Conservation (phyloP, 352 stramenopile species). For the Phytophthora lateralis region DNA sequence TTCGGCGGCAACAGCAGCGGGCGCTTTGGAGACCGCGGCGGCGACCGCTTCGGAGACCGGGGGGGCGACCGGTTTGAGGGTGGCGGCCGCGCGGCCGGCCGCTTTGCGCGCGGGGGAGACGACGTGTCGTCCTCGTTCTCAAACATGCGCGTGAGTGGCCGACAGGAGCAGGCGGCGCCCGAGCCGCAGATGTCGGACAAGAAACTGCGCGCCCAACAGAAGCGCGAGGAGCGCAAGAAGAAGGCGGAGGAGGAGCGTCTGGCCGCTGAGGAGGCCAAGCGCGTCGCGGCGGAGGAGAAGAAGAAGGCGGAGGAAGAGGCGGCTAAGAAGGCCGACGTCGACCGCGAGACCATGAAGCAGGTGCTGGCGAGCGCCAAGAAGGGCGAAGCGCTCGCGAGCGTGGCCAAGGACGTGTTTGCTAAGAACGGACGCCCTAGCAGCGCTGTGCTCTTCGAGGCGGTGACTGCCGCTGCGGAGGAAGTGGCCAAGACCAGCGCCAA, state of each 20-base stretch:
- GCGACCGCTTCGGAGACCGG: constrained; percentile 35
- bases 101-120: constrained; percentile 44
- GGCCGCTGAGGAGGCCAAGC: constrained; percentile 69
- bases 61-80: constrained; percentile 36
- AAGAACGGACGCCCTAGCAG: constrained; percentile 48
- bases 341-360: constrained; percentile 62
- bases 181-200: constrained; percentile 45
- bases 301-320: constrained; percentile 56
- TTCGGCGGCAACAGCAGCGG: constrained; percentile 44
- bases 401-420: constrained; percentile 61
- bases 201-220: constrained; percentile 61
- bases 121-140: constrained; percentile 48
- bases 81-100: constrained; percentile 27
- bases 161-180: constrained; percentile 24
- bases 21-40: too few relatives aligned
- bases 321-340: constrained; percentile 52
- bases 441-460: constrained; percentile 59
- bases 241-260: constrained; percentile 79
- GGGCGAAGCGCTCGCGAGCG: constrained; percentile 58
- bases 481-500: constrained; percentile 81
- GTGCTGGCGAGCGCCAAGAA: constrained; percentile 69
- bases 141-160: constrained; percentile 48
- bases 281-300: constrained; percentile 59
- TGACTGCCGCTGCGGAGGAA: constrained; percentile 57
- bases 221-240: constrained; percentile 82